phyloP scores from a whole-genome alignment of 2,329 filamentous ascomycete genomes.

The Pseudonectria buxi region DNA sequence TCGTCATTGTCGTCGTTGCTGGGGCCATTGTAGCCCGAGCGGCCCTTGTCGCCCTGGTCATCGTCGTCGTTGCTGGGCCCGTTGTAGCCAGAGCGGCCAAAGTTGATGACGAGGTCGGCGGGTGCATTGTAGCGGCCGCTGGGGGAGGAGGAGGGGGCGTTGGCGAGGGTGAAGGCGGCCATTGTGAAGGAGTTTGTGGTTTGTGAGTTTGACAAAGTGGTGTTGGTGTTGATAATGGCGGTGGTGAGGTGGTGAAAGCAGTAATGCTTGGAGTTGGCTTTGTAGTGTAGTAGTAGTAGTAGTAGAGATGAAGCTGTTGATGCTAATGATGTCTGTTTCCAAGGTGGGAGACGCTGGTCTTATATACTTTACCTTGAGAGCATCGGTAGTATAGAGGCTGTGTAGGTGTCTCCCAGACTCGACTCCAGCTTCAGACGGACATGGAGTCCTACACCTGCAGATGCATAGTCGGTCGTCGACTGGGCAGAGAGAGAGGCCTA shows the following conservation, averaged over 20 bases:
- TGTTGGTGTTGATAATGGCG: slow-evolving; percentile 2
- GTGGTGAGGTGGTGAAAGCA: background rate
- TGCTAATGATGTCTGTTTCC: no score
- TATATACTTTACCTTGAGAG: no score
- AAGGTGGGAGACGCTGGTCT: no score
- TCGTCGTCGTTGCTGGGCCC: slow-evolving; percentile 26
- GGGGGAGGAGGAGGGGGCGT: slow-evolving; percentile 18
- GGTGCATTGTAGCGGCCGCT: slow-evolving; percentile 21
- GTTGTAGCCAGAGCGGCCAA: slow-evolving; percentile 34
- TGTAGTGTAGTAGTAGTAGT: no score
- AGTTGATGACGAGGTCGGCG: slow-evolving; percentile 23
- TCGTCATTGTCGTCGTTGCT: slow-evolving; percentile 29
- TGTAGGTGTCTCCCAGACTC: no score
- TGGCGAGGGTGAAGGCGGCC: slow-evolving; percentile 22
- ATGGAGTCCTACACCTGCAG: no score
- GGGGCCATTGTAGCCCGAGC: slow-evolving; percentile 34
- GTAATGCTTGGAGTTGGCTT: no score
- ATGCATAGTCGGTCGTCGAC: no score
- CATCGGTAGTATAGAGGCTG: no score
- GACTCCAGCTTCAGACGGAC: no score
- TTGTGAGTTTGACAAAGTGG: slow-evolving; percentile 4
- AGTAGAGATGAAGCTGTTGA: no score
- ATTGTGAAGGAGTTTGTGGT: slow-evolving; percentile 15
- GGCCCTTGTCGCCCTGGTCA: slow-evolving; percentile 26
- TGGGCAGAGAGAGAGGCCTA: no score